Percentiles rank a stretch among this genome's conserved stretches.
phyloP scores from a whole-genome alignment of 208 protist species.

The Crithidia brevicula region DNA sequence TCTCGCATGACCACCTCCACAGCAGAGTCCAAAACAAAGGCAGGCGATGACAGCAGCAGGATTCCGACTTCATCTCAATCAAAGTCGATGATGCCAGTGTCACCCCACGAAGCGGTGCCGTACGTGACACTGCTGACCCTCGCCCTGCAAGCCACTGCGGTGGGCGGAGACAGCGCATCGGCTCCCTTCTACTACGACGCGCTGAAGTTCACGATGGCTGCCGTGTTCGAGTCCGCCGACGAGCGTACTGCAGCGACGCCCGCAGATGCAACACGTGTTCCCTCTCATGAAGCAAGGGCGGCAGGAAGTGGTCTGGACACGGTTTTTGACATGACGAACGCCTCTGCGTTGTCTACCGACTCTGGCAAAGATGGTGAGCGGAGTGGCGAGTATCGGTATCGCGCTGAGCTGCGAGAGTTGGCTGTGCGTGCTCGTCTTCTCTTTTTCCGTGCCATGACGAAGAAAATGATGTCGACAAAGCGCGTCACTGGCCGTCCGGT shows the following conservation, averaged over 20 bases:
- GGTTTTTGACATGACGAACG: slow-evolving; percentile 10
- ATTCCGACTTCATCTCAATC: too few species aligned
- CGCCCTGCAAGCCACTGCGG: slow-evolving; percentile 69
- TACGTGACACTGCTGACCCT: slow-evolving; percentile 47
- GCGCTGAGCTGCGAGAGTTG: slow-evolving; percentile 31
- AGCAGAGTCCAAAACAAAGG: too few species aligned
- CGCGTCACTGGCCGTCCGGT: background rate
- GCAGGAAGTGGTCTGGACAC: background rate
- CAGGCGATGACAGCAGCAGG: too few species aligned
- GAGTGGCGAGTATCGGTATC: slow-evolving; percentile 1
- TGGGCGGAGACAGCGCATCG: slow-evolving; percentile 55
- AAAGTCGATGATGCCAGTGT: too few species aligned
- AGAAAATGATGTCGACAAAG: slow-evolving; percentile 48
- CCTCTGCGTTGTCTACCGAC: too few species aligned
- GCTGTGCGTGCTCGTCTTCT: slow-evolving; percentile 48
- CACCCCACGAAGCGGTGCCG: background rate
- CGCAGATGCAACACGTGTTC: too few species aligned
- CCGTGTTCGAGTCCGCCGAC: background rate
- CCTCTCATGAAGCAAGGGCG: too few species aligned
- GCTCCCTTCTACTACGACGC: slow-evolving; percentile 58
- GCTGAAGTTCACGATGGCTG: slow-evolving; percentile 40
- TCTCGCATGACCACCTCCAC: background rate
- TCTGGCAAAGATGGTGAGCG: too few species aligned
- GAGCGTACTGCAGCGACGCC: background rate
- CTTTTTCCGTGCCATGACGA: slow-evolving; percentile 85